Base-by-base conservation (phyloP, 768 basidiomycete species). In the Myochromella boudieri region DNA sequence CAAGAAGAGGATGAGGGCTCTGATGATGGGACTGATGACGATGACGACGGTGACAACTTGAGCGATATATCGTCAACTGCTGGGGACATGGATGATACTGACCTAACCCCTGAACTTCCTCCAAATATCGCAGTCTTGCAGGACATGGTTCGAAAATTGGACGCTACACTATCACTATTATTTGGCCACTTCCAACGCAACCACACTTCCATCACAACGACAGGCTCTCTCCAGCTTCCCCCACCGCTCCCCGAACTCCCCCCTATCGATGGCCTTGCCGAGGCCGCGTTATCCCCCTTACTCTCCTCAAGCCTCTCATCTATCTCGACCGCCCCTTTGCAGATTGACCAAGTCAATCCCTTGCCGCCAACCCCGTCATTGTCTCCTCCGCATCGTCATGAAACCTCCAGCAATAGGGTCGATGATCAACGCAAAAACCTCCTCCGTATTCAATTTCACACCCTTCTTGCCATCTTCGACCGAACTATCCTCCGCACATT, bases 401-500 rank as follows among this genome's bases (percentile, higher is more conserved):
- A 43, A 18, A 26, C 42, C 11, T 25, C 20, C 14, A 22, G 40
- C 24, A 37, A 45, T 39, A 45, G 64, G 6, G 22, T 40, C 7
- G n/a, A n/a, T n/a, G 53, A 57, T 31, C 52, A 38, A 14, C 45
- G 51, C 20, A 72, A 71, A 37, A 61, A 66, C 3, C 59, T 70
- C 25, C 77, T 73, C 20, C 76, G 76, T 5, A 62, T 79, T 1
- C 90, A 91, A 55, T 98, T 98, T 64, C 79, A 89, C 56, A 80
- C 87, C 22, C 84, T 99, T 15, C 81, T 99, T 41, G 83, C 87
- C 53, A 92, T 97, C 53, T 99, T 99, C 59, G 92, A 97, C 63
- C 83, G 91, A 31, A 85, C 85, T 28, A 93, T 99, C 61, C 80
- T 99, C 39, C 88, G 85, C 29, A 98, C 97, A 2, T 97, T 97